Evolutionary conservation across 257 asterid genomes (phyloP).

Genomic region (Solanum ahanhuiri): DNA sequence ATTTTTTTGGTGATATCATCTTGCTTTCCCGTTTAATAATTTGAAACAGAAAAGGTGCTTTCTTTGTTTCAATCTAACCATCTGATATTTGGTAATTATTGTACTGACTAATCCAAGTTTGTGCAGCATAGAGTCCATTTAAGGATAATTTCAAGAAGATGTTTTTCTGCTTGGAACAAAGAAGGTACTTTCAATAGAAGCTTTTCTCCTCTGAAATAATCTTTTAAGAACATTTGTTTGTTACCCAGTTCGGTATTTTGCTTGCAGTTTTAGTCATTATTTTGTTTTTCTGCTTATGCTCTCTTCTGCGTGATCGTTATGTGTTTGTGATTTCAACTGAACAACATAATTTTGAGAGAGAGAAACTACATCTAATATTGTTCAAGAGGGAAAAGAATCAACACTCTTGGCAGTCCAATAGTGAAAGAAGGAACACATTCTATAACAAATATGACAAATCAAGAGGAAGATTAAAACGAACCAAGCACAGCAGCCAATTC

Average conservation of each 20-base stretch:
- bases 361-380: neutral
- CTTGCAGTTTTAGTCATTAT: neutral
- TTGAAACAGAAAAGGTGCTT: neutral
- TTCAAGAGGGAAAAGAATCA: neutral
- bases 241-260: neutral
- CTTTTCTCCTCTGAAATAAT: neutral
- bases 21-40: neutral
- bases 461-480: neutral
- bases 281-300: constrained; percentile 10
- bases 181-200: neutral
- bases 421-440: neutral
- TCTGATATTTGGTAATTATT: neutral
- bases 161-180: neutral
- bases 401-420: neutral
- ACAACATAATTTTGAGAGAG: neutral
- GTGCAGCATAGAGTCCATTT: neutral
- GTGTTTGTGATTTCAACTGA: neutral
- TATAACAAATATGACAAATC: neutral
- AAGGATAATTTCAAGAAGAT: neutral
- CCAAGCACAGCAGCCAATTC: neutral
- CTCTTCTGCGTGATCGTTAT: constrained; percentile 47
- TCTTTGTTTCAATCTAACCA: neutral
- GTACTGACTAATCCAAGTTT: neutral
- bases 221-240: neutral
- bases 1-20: neutral